phyloP scores from a whole-genome alignment of 1,284 basidiomycete species.

The Tilletia setariae region DNA sequence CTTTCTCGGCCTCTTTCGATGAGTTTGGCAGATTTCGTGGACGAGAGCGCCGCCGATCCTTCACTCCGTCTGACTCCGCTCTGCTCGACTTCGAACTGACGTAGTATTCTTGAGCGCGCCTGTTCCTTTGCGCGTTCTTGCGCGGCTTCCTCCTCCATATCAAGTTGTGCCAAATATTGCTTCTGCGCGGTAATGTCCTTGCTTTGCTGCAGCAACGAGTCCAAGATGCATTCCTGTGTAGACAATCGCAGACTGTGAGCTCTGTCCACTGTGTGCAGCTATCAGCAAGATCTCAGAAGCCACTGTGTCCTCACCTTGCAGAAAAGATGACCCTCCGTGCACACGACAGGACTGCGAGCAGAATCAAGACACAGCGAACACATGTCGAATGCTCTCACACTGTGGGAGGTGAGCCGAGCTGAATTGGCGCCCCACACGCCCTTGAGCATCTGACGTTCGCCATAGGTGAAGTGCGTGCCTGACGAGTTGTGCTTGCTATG shows the following conservation, averaged over 20 bases:
- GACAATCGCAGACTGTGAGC: too few species aligned
- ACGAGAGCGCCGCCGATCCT: neutral
- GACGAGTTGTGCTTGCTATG: constrained; percentile 85
- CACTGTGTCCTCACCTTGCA: constrained; percentile 87
- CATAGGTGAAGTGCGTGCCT: constrained; percentile 69
- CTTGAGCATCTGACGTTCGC: constrained; percentile 75
- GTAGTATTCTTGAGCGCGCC: constrained; percentile 18
- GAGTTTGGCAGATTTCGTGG: neutral
- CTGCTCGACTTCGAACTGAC: constrained; percentile 13
- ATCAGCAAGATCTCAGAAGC: neutral
- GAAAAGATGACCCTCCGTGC: constrained; percentile 74
- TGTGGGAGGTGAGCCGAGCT: constrained; percentile 75
- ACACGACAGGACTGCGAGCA: constrained; percentile 75
- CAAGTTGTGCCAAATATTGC: constrained; percentile 18
- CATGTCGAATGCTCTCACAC: constrained; percentile 80
- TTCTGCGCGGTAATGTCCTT: constrained; percentile 16
- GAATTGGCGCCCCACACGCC: constrained; percentile 68
- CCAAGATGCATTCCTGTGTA: constrained; percentile 24
- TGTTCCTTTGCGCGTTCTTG: constrained; percentile 12
- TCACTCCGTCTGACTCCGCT: neutral
- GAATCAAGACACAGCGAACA: constrained; percentile 73
- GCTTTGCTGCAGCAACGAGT: constrained; percentile 23
- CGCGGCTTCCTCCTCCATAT: constrained; percentile 23
- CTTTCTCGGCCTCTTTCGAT: neutral
- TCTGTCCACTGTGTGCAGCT: neutral